Percentiles rank a stretch among this genome's conserved stretches.
These are phyloP conservation scores for Ascochyta viciae-villosae DNA, from an alignment of 2,329 filamentous ascomycete species.

Conservation along the genomic window DNA sequence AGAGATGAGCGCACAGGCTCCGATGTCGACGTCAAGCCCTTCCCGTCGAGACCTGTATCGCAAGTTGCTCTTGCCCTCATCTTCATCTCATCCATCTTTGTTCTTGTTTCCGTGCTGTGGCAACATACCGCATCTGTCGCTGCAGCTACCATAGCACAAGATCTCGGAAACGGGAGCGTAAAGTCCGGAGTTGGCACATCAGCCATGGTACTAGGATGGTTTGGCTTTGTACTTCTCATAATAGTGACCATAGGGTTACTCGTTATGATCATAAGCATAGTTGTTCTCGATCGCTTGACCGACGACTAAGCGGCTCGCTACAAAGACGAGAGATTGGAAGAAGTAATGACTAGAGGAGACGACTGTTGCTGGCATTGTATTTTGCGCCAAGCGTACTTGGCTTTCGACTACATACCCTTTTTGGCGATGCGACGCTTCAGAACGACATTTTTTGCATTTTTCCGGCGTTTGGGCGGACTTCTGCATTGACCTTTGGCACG, in stretches of 20 bases:
- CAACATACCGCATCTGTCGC: conserved; percentile 97
- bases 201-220: conserved; percentile 98
- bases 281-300: conserved; percentile 71
- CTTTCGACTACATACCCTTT: conserved; percentile 43
- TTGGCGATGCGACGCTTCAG: conserved; percentile 32
- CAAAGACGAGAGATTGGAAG: neutral
- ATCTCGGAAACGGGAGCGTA: conserved; percentile 88
- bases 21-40: conserved; percentile 90
- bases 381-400: conserved; percentile 38
- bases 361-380: conserved; percentile 28
- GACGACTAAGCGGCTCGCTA: conserved; percentile 39
- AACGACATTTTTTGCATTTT: conserved; percentile 37
- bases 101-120: conserved; percentile 75
- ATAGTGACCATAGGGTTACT: conserved; percentile 94
- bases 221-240: conserved; percentile 90
- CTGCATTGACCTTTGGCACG: conserved; percentile 8
- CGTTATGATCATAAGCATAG: conserved; percentile 95
- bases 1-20: conserved; percentile 76
- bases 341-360: conserved; percentile 21
- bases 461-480: conserved; percentile 36
- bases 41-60: conserved; percentile 89
- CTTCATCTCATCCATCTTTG: conserved; percentile 72
- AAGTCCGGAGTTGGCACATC: conserved; percentile 87
- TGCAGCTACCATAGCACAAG: conserved; percentile 90
- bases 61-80: conserved; percentile 94